A percentile compares a stretch with the other conserved stretches of the same genome.
Evolutionary conservation across 2,329 filamentous ascomycete species (phyloP).

Genomic region (Aspergillus niger): DNA sequence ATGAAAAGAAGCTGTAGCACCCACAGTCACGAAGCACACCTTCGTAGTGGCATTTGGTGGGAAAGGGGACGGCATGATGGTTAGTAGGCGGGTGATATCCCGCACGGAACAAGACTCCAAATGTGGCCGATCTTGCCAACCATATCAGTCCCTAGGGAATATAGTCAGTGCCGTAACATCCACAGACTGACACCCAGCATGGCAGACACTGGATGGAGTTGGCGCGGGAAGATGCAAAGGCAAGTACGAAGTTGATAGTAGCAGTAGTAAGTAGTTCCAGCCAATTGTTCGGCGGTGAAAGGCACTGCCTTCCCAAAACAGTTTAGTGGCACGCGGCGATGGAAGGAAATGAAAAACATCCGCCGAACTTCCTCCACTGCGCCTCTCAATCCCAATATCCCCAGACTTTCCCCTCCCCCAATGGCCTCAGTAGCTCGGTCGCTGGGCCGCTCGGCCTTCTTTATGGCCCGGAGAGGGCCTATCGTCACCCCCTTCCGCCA

Average conservation of each 20-base stretch:
- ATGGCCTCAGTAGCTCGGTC: conserved; percentile 45
- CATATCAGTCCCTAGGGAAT: too few relatives aligned
- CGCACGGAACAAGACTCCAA: too few relatives aligned
- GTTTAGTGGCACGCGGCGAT: conserved; percentile 26
- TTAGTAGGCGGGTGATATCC: too few relatives aligned
- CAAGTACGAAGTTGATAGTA: too few relatives aligned
- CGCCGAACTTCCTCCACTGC: conserved; percentile 18
- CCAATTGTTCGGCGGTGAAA: conserved; percentile 1
- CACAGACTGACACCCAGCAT: not conserved
- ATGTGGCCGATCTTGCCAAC: too few relatives aligned
- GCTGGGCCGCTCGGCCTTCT: conserved; percentile 39
- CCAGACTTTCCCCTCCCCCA: conserved; percentile 23
- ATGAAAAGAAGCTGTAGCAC: conserved; percentile 84
- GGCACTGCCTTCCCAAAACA: conserved; percentile 13
- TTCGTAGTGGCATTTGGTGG: conserved; percentile 32
- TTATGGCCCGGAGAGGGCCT: conserved; percentile 35
- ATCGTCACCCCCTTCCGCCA: conserved; percentile 28
- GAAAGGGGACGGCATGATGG: conserved; percentile 17
- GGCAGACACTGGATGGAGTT: not conserved
- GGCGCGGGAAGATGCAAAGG: not conserved
- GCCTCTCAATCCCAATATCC: conserved; percentile 14
- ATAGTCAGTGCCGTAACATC: too few relatives aligned
- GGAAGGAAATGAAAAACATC: conserved; percentile 19
- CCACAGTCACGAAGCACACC: conserved; percentile 82
- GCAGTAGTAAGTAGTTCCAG: not conserved